Base-by-base conservation (phyloP, 257 asterid species). In the Thymus quinquecostatus region DNA sequence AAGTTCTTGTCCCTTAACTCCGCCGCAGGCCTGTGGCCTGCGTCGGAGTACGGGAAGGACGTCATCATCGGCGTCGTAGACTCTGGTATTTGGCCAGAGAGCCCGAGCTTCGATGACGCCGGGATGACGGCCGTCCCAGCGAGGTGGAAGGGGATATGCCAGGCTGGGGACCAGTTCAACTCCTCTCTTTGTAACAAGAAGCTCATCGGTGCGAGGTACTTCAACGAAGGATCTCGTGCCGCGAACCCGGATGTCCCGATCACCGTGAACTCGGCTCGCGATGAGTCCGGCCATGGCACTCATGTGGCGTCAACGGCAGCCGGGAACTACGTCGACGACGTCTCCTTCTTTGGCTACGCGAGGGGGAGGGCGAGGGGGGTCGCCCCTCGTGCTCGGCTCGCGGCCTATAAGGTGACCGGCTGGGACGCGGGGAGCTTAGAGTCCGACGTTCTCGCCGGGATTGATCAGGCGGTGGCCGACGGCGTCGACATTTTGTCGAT, bases 401-500 rank as follows among this genome's bases (percentile, higher is more conserved):
- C 91, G 0, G 70, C 28, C 8, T 83, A 81, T 30, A 86, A 86
- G 69, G 80, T 81, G 4, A 9, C 69, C 0, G 68, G 54, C 9
- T 84, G 85, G 81, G 27, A 32, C 11, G 76, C 50, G 8, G 85
- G 82, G 1, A 30, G 70, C 14, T 68, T 33, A 4, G 78, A 44
- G 0, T 76, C 89, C 0, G 89, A 86, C 43, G 77, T 66, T 3
- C 78, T 86, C 10, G 89, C 89, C 0, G 92, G 82, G 1, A 82
- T 86, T 1, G 92, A 86, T n/a, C 87, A 79, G 34, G 92, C 88
- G 0, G 85, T 86, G 5, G 78, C 73, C 0, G 91, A 81, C 33
- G 86, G 86, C 1, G 85, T 86, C 1, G 91, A 81, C 38, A 55
- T 86, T 0, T 3, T 86, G 30, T 83, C 88, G 0, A 63, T 86